Evolutionary conservation across 805 yeast species (phyloP), one percentile per base, ranked within the genome.

Genomic region (Candida yuanshanica): DNA sequence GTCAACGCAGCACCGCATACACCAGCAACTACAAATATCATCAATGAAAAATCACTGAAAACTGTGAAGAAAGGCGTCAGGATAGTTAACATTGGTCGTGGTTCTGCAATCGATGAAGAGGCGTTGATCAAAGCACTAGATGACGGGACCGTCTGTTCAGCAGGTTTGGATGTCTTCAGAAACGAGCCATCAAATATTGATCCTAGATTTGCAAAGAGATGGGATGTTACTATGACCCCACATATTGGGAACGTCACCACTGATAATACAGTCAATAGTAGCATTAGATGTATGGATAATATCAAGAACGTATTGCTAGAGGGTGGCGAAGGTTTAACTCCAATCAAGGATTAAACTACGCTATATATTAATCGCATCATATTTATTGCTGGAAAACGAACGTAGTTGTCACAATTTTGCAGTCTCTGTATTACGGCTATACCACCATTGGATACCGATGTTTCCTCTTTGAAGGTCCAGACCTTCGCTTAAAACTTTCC

Each of bases 81-180:
- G 40, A 64, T 85, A 20, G 78, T 85, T 37, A 85, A 85, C 53
- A 79, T 85, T 37, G 95, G 95, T 2, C 67, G 95, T 46, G 95
- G 95, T 2, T 51, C 72, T 5, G 73, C 83, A 25, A 70, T 85
- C 43, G 77, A 83, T 49, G 88, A 81, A 50, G 68, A 73, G n/a
- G 89, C 77, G 3, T 59, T 84, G 35, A 65, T 83, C 12, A 68
- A 64, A 6, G 90, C 81, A 0, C 65, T 85, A 42, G 68, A 78
- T 42, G 50, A 69, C 7, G 87, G 86, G 0, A 74, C 79, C 40
- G 68, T 85, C 3, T 60, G 71, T 10, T 75, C 80, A 54, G 86
- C 80, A 9, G 93, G 91, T 0, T 56, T 83, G 26, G 95, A 85
- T 51, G 95, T 85, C 5, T 83, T 65, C 58, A 79, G 74, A 45